Evolutionary conservation across 768 basidiomycete genomes (phyloP).

Genomic region (Lactarius quietus): DNA sequence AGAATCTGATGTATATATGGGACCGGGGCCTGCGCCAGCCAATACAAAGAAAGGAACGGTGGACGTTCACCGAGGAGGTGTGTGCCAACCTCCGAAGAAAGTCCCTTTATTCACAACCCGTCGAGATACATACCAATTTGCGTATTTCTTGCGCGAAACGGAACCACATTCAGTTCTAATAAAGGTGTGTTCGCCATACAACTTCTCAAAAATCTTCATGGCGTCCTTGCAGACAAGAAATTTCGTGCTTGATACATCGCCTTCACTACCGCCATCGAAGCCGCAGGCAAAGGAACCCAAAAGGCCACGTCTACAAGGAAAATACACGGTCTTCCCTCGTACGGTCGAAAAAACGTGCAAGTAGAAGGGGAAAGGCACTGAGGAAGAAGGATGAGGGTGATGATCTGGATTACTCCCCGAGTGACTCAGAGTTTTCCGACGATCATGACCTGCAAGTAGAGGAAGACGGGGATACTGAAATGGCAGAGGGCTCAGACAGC

Average conservation of each 20-base stretch:
- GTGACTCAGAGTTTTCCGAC: not conserved
- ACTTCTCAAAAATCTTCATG: slow-evolving; percentile 4
- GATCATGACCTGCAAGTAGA: not conserved
- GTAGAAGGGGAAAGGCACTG: not conserved
- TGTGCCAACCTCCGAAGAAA: slow-evolving; percentile 24
- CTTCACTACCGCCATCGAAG: slow-evolving; percentile 27
- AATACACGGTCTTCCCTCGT: not conserved
- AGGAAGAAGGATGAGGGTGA: not conserved
- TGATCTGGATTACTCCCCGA: not conserved
- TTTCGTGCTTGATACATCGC: slow-evolving; percentile 34
- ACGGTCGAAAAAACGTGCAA: slow-evolving; percentile 3
- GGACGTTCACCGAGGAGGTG: slow-evolving; percentile 84
- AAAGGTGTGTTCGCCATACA: slow-evolving; percentile 50
- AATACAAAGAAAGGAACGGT: slow-evolving; percentile 64
- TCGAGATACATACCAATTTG: slow-evolving; percentile 84
- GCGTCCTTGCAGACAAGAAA: slow-evolving; percentile 38
- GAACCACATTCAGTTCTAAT: slow-evolving; percentile 78
- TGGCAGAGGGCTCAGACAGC: not conserved
- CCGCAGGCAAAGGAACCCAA: slow-evolving; percentile 23
- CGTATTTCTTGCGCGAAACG: slow-evolving; percentile 81
- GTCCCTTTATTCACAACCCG: slow-evolving; percentile 5
- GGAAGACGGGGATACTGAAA: slow-evolving; percentile 2
- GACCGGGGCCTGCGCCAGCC: slow-evolving; percentile 38
- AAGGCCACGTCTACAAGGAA: slow-evolving; percentile 23
- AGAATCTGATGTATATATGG: slow-evolving; percentile 48